Evolutionary conservation across 495 filamentous ascomycete genomes (phyloP).

Genomic region (Glutinoglossum americanum): DNA sequence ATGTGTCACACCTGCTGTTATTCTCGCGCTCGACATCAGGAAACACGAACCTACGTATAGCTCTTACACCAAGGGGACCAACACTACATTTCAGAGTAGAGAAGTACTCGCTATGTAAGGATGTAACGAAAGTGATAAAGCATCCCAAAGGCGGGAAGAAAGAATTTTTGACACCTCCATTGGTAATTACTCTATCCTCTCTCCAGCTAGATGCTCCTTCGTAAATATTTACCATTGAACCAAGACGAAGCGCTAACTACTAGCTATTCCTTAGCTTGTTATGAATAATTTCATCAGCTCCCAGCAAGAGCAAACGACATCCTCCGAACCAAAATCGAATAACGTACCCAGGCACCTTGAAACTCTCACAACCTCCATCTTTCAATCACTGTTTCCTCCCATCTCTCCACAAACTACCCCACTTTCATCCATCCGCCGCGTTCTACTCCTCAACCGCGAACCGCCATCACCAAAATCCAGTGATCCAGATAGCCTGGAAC

Average conservation of each 20-base stretch:
- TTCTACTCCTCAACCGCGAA: constrained; percentile 78
- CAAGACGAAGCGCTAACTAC: neutral
- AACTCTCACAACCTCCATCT: constrained; percentile 77
- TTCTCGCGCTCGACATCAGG: constrained; percentile 80
- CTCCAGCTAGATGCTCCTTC: neutral
- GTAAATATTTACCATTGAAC: neutral
- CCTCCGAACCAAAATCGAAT: constrained; percentile 10
- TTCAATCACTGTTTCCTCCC: constrained; percentile 88
- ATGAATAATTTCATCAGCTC: constrained; percentile 92
- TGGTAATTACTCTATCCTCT: constrained; percentile 23
- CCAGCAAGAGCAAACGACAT: constrained; percentile 24
- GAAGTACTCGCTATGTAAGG: constrained; percentile 82
- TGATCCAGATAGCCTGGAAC: neutral
- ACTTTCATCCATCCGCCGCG: constrained; percentile 66
- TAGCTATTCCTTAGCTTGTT: constrained; percentile 37
- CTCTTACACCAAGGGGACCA: constrained; percentile 73
- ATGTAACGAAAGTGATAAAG: constrained; percentile 60
- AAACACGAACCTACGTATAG: constrained; percentile 80
- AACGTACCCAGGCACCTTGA: constrained; percentile 67
- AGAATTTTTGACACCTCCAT: constrained; percentile 59
- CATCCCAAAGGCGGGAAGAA: constrained; percentile 63
- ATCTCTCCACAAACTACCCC: constrained; percentile 86
- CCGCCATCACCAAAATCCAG: constrained; percentile 10
- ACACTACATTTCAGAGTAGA: constrained; percentile 93
- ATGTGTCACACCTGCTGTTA: constrained; percentile 81